Evolutionary conservation across 257 asterid species (phyloP), one percentile per base, ranked within the genome.

Genomic region (Nicotiana attenuata): DNA sequence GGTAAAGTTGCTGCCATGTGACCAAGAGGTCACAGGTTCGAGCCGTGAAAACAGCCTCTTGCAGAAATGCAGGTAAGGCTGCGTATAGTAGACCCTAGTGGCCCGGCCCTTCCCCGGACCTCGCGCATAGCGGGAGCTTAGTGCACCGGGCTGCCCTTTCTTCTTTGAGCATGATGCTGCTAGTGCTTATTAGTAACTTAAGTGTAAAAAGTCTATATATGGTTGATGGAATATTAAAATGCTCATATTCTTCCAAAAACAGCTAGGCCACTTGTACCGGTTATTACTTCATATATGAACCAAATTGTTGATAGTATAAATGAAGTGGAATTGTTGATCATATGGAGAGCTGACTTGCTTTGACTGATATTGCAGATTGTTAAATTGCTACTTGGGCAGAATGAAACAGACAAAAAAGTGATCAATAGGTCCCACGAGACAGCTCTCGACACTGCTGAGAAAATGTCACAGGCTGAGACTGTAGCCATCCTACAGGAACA

Each of bases 361-460:
- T 65, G 59, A 28, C 47, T 41, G 29, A 47, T 87, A 41, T 1
- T 85, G 84, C 89, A 89, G 92, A 83, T 87, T 24, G 92, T 89
- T 57, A 82, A 82, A 68, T 33, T 87, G 83, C 83, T 89, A 7
- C 83, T 89, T 13, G 84, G 50, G 20, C 88, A 81, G 35, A 84
- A 81, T 1, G 86, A 84, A 65, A 87, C 84, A 11, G 77, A 89
- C 20, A 82, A 55, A 29, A 81, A 52, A 56, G 82, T 71, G n/a
- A 84, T 89, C 33, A 89, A 87, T 38, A 61, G 88, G 67, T 85
- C 89, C 15, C 85, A 76, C n/a, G 92, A 89, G 81, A 87, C 88
- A 41, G 88, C 92, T 15, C 41, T 89, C 0, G 92, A 87, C 82
- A 87, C 90, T 10, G 90, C 90, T 4, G 86, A 85, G 76, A 87